Evolutionary conservation across 495 filamentous ascomycete genomes (phyloP).

Genomic region (Penicillium samsonianum): DNA sequence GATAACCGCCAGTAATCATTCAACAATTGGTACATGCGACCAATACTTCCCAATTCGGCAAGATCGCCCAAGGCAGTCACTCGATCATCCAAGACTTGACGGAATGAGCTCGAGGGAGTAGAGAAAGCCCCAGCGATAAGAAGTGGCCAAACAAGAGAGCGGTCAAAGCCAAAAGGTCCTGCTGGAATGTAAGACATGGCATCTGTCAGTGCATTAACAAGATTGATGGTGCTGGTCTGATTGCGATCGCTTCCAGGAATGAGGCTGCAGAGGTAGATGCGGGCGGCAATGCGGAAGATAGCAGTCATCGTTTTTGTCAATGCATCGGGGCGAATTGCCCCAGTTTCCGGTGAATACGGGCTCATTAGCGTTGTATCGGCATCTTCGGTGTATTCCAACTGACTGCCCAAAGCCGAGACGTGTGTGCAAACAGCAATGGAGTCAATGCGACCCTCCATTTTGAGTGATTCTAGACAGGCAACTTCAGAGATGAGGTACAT

Average conservation of each 20-base stretch:
- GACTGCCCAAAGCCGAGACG: no score
- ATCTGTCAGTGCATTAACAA: slow-evolving; percentile 68
- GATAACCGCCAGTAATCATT: slow-evolving; percentile 79
- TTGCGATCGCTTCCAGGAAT: no score
- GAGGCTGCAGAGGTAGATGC: slow-evolving; percentile 93
- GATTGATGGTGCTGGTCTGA: no score
- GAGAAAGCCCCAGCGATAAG: slow-evolving; percentile 81
- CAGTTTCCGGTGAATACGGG: slow-evolving; percentile 54
- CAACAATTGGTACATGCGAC: slow-evolving; percentile 75
- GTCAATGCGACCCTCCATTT: slow-evolving; percentile 72
- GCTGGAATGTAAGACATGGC: slow-evolving; percentile 77
- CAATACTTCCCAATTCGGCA: slow-evolving; percentile 80
- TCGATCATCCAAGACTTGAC: slow-evolving; percentile 71
- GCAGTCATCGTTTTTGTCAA: slow-evolving; percentile 83
- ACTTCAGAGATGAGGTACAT: slow-evolving; percentile 99
- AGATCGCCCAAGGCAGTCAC: slow-evolving; percentile 66
- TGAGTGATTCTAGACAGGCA: slow-evolving; percentile 88
- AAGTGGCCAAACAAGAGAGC: slow-evolving; percentile 89
- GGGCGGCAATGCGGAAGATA: slow-evolving; percentile 87
- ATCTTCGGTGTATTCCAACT: no score
- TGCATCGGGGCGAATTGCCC: slow-evolving; percentile 76
- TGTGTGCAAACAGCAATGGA: no score
- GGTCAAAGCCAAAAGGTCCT: slow-evolving; percentile 81
- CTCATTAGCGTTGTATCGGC: slow-evolving; percentile 55
- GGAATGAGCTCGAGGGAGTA: slow-evolving; percentile 67